phyloP scores from a whole-genome alignment of 352 stramenopile species.

The Aphanomyces cochlioides region DNA sequence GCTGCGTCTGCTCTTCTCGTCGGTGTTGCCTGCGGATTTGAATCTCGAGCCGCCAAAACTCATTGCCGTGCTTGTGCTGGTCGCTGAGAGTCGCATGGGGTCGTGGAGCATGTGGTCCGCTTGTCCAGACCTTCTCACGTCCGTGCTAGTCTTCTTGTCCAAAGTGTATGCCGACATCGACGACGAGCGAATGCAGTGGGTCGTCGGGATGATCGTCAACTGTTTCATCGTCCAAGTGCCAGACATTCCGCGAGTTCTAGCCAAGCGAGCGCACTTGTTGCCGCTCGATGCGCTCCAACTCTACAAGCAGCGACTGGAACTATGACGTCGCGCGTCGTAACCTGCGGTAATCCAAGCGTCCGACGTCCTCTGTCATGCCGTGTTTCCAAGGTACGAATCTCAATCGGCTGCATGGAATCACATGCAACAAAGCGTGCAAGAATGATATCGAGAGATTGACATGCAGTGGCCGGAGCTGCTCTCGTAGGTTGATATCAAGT shows the following conservation, averaged over 20 bases:
- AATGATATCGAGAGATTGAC: too few species aligned
- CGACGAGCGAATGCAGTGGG: neutral
- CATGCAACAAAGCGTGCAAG: too few species aligned
- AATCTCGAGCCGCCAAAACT: neutral
- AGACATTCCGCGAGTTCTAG: neutral
- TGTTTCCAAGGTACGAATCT: too few species aligned
- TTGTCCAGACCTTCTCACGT: neutral
- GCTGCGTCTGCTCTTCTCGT: neutral
- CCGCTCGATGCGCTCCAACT: neutral
- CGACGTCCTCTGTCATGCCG: too few species aligned
- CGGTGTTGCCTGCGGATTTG: neutral
- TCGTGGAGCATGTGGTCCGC: neutral
- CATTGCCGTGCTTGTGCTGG: neutral
- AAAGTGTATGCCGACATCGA: neutral
- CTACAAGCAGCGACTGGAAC: neutral
- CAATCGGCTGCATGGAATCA: too few species aligned
- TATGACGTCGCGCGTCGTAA: too few species aligned
- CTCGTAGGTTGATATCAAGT: too few species aligned
- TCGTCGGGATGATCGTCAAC: neutral
- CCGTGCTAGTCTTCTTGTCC: neutral
- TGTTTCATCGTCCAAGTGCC: neutral
- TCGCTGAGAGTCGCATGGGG: conserved; percentile 1
- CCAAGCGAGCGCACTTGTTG: conserved; percentile 7
- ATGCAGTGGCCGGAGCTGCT: too few species aligned
- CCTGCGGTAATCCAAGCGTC: too few species aligned